Conservation (phyloP, 176 grass and related monocot species). For the Calamus simplicifolius region DNA sequence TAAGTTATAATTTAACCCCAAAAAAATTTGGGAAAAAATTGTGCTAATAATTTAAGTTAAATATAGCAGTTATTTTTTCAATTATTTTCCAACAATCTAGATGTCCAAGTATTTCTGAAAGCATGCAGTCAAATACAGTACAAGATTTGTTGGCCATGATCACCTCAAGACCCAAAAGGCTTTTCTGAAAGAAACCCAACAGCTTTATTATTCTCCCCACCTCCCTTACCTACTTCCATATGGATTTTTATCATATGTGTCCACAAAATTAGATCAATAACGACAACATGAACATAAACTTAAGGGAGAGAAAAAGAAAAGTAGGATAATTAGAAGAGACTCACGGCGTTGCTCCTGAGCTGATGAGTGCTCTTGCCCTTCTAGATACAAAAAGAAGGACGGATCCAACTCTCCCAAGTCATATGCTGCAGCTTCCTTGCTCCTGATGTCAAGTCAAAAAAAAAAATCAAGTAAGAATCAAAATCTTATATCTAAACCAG, state of each 20-base stretch:
- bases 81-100: too few relatives aligned
- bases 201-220: not conserved
- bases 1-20: slow-evolving; percentile 48
- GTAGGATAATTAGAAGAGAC: slow-evolving; percentile 5
- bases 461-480: too few relatives aligned
- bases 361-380: slow-evolving; percentile 43
- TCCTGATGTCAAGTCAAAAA: slow-evolving; percentile 14
- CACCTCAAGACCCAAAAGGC: slow-evolving; percentile 7
- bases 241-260: too few relatives aligned
- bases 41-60: not conserved
- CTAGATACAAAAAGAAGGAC: slow-evolving; percentile 71
- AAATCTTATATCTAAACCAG: too few relatives aligned
- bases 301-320: not conserved
- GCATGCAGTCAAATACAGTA: slow-evolving; percentile 10
- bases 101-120: not conserved
- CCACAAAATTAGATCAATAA: too few relatives aligned
- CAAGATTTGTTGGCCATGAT: slow-evolving; percentile 10
- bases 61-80: too few relatives aligned
- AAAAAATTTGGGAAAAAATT: slow-evolving; percentile 11
- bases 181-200: slow-evolving; percentile 1
- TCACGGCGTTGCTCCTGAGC: slow-evolving; percentile 50
- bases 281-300: not conserved
- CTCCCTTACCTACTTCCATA: too few relatives aligned
- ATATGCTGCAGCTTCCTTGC: slow-evolving; percentile 54
- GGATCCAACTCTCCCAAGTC: slow-evolving; percentile 73